Evolutionary conservation across 208 protist genomes (phyloP).

Genomic region (Novymonas esmeraldas): DNA sequence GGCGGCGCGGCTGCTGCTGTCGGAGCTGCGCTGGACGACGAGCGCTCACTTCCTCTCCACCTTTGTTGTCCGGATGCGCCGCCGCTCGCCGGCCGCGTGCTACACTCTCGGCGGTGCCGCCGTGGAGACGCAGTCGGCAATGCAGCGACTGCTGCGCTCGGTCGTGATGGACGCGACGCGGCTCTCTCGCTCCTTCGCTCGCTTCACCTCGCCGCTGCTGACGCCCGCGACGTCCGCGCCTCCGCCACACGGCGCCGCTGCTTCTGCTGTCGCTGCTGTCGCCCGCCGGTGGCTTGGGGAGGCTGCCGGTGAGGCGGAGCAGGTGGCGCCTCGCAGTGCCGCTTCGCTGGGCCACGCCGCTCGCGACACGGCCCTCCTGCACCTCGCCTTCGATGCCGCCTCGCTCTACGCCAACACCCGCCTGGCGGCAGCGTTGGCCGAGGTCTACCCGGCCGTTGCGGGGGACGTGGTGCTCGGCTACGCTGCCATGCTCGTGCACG

Average conservation of each 20-base stretch:
- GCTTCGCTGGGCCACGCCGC: not conserved
- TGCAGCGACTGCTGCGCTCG: constrained; percentile 32
- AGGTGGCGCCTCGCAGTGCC: not conserved
- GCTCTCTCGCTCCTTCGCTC: constrained; percentile 33
- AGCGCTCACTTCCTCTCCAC: constrained; percentile 58
- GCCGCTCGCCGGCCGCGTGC: constrained; percentile 7
- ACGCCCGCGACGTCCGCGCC: too few relatives aligned
- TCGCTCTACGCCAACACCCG: constrained; percentile 50
- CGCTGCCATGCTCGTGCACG: constrained; percentile 26
- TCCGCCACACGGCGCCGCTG: not conserved
- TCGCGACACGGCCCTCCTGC: constrained; percentile 10
- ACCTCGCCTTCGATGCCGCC: constrained; percentile 29
- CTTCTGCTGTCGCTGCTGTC: constrained; percentile 6
- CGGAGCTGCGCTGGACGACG: constrained; percentile 13
- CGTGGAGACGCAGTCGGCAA: constrained; percentile 33
- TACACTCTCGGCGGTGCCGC: constrained; percentile 29
- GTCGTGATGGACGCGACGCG: constrained; percentile 28
- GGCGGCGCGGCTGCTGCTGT: constrained; percentile 11
- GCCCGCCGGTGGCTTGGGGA: not conserved
- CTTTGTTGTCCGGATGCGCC: constrained; percentile 30
- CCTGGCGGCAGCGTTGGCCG: constrained; percentile 25
- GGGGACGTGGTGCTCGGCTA: constrained; percentile 30
- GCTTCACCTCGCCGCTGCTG: constrained; percentile 28
- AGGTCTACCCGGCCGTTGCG: constrained; percentile 2
- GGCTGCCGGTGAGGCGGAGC: not conserved